phyloP scores from a whole-genome alignment of 495 filamentous ascomycete genomes.

The Penicillium mononematosum region DNA sequence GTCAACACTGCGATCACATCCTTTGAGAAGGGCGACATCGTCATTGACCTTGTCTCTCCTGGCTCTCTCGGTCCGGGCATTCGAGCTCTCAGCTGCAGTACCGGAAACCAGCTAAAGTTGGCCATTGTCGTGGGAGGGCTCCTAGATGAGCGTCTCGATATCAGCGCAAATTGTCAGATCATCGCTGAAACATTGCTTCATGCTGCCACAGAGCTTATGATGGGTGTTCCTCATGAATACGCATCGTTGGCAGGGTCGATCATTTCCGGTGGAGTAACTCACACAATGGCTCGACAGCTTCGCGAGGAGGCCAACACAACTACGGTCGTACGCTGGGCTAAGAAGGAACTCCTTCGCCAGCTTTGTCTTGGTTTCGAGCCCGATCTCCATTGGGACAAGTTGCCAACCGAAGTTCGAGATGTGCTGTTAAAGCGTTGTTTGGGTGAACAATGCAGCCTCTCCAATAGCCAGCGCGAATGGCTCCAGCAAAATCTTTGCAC shows the following conservation, averaged over 20 bases:
- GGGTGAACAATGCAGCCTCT: slow-evolving; percentile 29
- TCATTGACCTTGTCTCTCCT: slow-evolving; percentile 47
- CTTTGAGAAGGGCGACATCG: slow-evolving; percentile 46
- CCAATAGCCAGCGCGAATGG: slow-evolving; percentile 32
- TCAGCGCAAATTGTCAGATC: slow-evolving; percentile 46
- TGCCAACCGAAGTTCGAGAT: slow-evolving; percentile 36
- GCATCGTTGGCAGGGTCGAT: slow-evolving; percentile 49
- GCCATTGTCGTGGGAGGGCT: slow-evolving; percentile 44
- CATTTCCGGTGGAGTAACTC: slow-evolving; percentile 38
- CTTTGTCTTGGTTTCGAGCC: slow-evolving; percentile 45
- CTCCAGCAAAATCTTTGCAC: slow-evolving; percentile 37
- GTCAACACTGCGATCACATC: slow-evolving; percentile 36
- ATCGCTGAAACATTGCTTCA: slow-evolving; percentile 58
- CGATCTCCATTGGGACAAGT: slow-evolving; percentile 44
- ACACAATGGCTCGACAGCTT: slow-evolving; percentile 40
- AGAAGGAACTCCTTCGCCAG: slow-evolving; percentile 43
- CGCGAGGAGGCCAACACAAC: slow-evolving; percentile 36
- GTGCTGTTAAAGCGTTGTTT: slow-evolving; percentile 41
- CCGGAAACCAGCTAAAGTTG: slow-evolving; percentile 36
- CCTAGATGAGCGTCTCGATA: slow-evolving; percentile 38
- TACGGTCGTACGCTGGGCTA: slow-evolving; percentile 40
- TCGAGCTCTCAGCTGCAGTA: slow-evolving; percentile 48
- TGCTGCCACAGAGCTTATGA: slow-evolving; percentile 47
- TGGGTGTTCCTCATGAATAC: slow-evolving; percentile 52
- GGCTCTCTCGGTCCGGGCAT: slow-evolving; percentile 43